These are phyloP conservation scores for Actinomucor elegans DNA, from an alignment of 371 early-diverging fungal species.

Conservation along the genomic window DNA sequence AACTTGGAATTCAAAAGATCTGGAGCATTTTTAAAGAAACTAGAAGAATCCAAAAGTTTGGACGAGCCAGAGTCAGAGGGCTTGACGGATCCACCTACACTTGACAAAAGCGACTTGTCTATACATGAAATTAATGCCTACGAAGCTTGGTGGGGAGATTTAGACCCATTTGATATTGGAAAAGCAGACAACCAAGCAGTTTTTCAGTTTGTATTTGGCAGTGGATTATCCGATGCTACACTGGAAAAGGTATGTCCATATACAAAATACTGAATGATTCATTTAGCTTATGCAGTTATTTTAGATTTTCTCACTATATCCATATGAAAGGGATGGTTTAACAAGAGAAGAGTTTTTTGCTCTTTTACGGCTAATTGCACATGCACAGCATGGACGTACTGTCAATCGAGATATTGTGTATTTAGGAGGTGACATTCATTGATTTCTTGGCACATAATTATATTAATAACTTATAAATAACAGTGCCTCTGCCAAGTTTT, in stretches of 20 bases:
- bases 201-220: slow-evolving; percentile 28
- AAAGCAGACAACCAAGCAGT: slow-evolving; percentile 26
- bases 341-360: slow-evolving; percentile 37
- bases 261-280: too few species aligned
- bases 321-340: slow-evolving; percentile 28
- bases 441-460: background rate
- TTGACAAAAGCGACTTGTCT: slow-evolving; percentile 56
- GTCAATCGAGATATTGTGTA: slow-evolving; percentile 31
- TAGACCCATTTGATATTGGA: slow-evolving; percentile 40
- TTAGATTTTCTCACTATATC: slow-evolving; percentile 33
- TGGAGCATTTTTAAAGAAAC: background rate
- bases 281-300: too few species aligned
- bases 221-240: slow-evolving; percentile 25
- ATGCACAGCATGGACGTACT: slow-evolving; percentile 41
- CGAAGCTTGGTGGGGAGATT: slow-evolving; percentile 41
- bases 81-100: slow-evolving; percentile 5
- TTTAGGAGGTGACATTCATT: slow-evolving; percentile 28
- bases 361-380: slow-evolving; percentile 41
- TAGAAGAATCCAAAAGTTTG: background rate
- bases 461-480: too few species aligned
- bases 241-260: slow-evolving; percentile 40
- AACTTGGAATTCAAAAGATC: too few species aligned
- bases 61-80: background rate
- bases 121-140: slow-evolving; percentile 59
- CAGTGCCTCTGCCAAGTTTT: slow-evolving; percentile 42